These are phyloP conservation scores for Macrophomina tecta DNA, from an alignment of 2,329 filamentous ascomycete species.

Conservation along the genomic window DNA sequence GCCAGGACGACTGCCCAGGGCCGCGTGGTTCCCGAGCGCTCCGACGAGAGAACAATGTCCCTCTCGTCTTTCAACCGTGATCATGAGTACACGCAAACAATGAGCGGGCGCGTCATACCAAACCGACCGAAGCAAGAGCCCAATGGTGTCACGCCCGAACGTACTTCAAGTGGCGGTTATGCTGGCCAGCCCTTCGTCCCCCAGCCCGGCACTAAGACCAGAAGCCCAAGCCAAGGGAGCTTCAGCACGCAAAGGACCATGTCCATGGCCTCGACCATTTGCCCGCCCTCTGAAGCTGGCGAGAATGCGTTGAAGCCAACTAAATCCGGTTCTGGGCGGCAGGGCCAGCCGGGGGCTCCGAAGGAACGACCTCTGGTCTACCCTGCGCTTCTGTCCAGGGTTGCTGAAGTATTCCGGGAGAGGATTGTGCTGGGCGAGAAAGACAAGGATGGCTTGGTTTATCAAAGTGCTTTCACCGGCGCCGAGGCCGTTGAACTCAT, in stretches of 20 bases:
- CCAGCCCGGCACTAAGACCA: constrained; percentile 41
- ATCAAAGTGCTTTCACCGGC: constrained; percentile 96
- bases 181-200: constrained; percentile 17
- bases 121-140: constrained; percentile 66
- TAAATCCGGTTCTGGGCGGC: constrained; percentile 53
- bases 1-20: constrained; percentile 90
- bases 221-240: constrained; percentile 45
- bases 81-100: constrained; percentile 81
- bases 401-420: constrained; percentile 89
- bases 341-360: constrained; percentile 61
- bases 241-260: constrained; percentile 71
- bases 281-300: constrained; percentile 67
- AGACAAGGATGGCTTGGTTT: constrained; percentile 95
- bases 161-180: constrained; percentile 25
- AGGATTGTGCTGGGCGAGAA: constrained; percentile 85
- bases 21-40: constrained; percentile 85
- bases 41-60: constrained; percentile 94
- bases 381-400: constrained; percentile 89
- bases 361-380: constrained; percentile 82
- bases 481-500: constrained; percentile 95
- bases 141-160: constrained; percentile 32
- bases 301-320: constrained; percentile 53
- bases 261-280: constrained; percentile 89
- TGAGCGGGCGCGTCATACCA: constrained; percentile 90
- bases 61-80: constrained; percentile 85